Conservation (phyloP, 129 eudicot genomes). For the Glebionis coronaria region DNA sequence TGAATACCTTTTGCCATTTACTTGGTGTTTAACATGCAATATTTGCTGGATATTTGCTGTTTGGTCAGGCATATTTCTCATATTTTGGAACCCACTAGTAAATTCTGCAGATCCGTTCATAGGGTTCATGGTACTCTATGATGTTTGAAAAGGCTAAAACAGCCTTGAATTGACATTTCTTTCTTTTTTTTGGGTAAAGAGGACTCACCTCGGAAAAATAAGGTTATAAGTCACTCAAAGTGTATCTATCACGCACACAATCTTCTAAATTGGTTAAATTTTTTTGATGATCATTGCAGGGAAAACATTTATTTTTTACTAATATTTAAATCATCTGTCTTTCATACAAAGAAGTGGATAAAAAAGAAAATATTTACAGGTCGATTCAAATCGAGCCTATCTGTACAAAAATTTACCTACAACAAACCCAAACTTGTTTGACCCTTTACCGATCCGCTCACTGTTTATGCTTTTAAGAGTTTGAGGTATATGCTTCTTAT, state of each 20-base stretch:
- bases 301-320: background rate
- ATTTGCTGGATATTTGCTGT: background rate
- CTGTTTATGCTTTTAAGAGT: background rate
- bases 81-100: background rate
- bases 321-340: background rate
- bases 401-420: background rate
- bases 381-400: background rate
- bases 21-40: slow-evolving; percentile 9
- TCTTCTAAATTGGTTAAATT: background rate
- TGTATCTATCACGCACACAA: background rate
- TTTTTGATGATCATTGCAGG: background rate
- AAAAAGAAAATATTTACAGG: background rate
- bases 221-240: background rate
- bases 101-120: background rate
- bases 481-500: slow-evolving; percentile 7
- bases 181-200: background rate
- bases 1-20: background rate
- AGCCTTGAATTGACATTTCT: background rate
- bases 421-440: background rate
- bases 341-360: background rate
- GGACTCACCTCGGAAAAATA: too few species aligned
- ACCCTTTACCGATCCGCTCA: background rate
- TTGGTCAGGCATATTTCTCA: slow-evolving; percentile 5
- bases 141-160: slow-evolving; percentile 1
- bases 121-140: background rate